These are phyloP conservation scores for Amylostereum areolatum DNA, from an alignment of 1,284 basidiomycete species.

Conservation along the genomic window DNA sequence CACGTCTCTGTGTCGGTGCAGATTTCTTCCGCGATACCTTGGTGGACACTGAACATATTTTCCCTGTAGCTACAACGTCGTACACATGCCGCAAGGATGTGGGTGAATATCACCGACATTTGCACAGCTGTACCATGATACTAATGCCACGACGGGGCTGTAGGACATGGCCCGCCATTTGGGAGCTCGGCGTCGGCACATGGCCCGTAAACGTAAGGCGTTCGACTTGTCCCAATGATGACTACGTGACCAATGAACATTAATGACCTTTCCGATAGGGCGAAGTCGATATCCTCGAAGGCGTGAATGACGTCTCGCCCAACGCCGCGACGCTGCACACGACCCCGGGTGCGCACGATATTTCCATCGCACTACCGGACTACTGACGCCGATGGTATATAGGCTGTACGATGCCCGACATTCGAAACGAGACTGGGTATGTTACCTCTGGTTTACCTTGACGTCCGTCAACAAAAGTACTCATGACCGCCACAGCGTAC, in stretches of 20 bases:
- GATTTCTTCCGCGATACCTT: constrained; percentile 15
- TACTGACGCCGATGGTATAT: background rate
- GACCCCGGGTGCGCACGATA: constrained; percentile 27
- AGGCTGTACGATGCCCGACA: constrained; percentile 57
- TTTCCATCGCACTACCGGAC: background rate
- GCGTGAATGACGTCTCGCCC: constrained; percentile 50
- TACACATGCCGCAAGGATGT: constrained; percentile 59
- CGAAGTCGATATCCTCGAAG: constrained; percentile 68
- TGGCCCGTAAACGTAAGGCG: background rate
- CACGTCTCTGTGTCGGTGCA: constrained; percentile 47
- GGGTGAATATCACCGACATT: constrained; percentile 36
- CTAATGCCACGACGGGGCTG: background rate
- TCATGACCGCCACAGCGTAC: constrained; percentile 5
- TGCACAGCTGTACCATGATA: background rate
- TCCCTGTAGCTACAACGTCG: constrained; percentile 40
- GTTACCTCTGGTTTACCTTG: constrained; percentile 11
- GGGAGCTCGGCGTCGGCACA: constrained; percentile 25
- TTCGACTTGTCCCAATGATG: background rate
- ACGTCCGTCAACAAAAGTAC: too few species aligned
- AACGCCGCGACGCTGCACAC: constrained; percentile 66
- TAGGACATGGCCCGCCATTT: constrained; percentile 33
- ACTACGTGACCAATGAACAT: background rate
- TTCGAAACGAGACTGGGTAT: constrained; percentile 45
- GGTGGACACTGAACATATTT: background rate
- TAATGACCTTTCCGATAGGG: constrained; percentile 32